phyloP scores from a whole-genome alignment of 345 rosid species.

The Kandelia obovata region DNA sequence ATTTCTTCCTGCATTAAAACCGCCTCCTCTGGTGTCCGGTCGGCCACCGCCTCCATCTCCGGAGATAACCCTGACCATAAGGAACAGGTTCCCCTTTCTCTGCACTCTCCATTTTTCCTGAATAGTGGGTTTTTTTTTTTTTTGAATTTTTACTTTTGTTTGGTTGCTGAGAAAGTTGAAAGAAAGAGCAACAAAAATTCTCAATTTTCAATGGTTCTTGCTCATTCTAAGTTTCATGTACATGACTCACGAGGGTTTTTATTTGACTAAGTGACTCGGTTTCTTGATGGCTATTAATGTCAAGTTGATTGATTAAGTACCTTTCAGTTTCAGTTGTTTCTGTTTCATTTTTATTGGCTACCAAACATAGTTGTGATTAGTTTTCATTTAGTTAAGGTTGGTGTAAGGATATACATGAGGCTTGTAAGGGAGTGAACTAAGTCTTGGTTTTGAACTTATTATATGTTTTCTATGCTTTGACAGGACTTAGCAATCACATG shows the following conservation, averaged over 20 bases:
- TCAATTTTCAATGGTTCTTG: neutral
- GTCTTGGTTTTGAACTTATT: neutral
- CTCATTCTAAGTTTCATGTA: neutral
- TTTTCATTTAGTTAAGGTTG: no score
- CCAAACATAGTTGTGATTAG: no score
- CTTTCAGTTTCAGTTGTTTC: neutral
- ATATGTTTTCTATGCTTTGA: no score
- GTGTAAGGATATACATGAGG: no score
- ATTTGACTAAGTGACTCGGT: neutral
- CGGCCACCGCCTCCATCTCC: slow-evolving; percentile 82
- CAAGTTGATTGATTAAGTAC: neutral
- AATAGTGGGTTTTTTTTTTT: neutral
- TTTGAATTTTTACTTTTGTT: slow-evolving; percentile 4
- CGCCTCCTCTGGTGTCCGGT: slow-evolving; percentile 91
- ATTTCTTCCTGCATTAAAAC: slow-evolving; percentile 81
- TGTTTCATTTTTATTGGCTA: neutral
- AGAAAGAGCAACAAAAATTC: neutral
- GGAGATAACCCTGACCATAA: slow-evolving; percentile 50
- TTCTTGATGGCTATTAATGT: neutral
- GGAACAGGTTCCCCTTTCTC: slow-evolving; percentile 57
- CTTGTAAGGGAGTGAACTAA: neutral
- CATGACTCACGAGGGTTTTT: neutral
- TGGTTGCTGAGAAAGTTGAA: slow-evolving; percentile 14
- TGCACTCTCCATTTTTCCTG: neutral
- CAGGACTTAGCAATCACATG: no score